Base-by-base conservation (phyloP, 2,329 filamentous ascomycete genomes). In the Pseudogymnoascus sp. region DNA sequence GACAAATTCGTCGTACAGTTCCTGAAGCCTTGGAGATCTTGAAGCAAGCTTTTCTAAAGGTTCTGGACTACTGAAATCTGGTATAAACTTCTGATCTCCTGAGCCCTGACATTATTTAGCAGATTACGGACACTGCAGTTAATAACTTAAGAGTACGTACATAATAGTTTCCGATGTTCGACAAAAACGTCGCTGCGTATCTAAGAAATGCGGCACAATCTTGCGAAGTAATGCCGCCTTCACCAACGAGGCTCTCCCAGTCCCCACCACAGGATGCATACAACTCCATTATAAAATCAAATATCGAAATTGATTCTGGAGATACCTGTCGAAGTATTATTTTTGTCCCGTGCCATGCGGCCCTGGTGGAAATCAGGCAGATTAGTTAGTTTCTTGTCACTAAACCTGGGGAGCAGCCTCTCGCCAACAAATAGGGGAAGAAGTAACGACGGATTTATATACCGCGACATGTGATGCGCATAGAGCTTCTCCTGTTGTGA, bases 111-210 rank as follows among this genome's bases (percentile, higher is more conserved):
- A 15, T 7, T n/a, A 38, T 10, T 23, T 48, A 58, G n/a, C 13
- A 56, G 18, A 5, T 9, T n/a, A 18, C 13, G 4, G 6, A 4
- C 56, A 4, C 18, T 7, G 8, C 21, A 45, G 39, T 12, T 6
- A 21, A 3, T 7, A 7, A 18, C 48, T 3, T 13, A 30, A 30
- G 15, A 59, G 37, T 30, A 68, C 67, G n/a, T 60, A 72, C 70
- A 67, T 81, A 83, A 70, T 83, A 85, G 65, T 85, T 85, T 10
- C 82, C 82, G 55, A 80, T 69, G 64, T 84, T 84, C 10, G 77
- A 79, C 4, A 85, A 71, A 65, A 85, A 83, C 39, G 78, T 77
- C 1, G 79, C 77, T 1, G 80, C 75, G 68, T 83, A 85, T 63
- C 78, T 74, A 12, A 84, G 70, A 66, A 83, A 83, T 34, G 28